Conservation (phyloP, 2,329 filamentous ascomycete genomes). For the Pseudopyrenochaeta lycopersici region DNA sequence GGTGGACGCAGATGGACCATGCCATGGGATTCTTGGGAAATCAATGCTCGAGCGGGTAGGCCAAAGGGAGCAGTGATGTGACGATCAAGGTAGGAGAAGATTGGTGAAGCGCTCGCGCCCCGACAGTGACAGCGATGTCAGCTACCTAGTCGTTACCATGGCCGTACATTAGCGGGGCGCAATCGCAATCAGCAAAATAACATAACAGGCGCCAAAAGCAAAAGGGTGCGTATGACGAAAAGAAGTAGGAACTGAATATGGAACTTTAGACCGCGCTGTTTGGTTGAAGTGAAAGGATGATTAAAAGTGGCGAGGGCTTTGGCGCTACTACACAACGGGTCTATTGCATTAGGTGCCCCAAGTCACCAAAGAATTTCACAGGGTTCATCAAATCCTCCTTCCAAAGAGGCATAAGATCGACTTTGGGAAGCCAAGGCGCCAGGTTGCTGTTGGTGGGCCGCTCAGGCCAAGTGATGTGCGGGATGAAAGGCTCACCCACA, state of each 20-base stretch:
- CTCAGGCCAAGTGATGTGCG: constrained; percentile 51
- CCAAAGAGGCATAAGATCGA: constrained; percentile 26
- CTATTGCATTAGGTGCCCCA: constrained; percentile 34
- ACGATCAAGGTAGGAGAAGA: constrained; percentile 18
- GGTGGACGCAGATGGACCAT: constrained; percentile 46
- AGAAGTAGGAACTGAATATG: constrained; percentile 41
- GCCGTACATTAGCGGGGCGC: constrained; percentile 27
- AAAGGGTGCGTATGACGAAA: constrained; percentile 37
- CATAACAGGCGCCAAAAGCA: constrained; percentile 42
- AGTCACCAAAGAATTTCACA: constrained; percentile 41
- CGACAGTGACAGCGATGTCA: constrained; percentile 34
- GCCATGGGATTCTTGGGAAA: constrained; percentile 41
- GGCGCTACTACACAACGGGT: constrained; percentile 43
- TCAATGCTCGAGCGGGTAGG: constrained; percentile 36
- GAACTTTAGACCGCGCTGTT: constrained; percentile 43
- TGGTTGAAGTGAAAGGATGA: constrained; percentile 46
- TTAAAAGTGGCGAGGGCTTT: constrained; percentile 51
- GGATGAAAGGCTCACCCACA: constrained; percentile 35
- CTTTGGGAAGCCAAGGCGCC: constrained; percentile 21
- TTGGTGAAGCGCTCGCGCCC: constrained; percentile 37
- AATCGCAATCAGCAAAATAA: constrained; percentile 37
- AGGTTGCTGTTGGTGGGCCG: constrained; percentile 40
- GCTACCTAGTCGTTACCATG: constrained; percentile 29
- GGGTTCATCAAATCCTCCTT: constrained; percentile 33
- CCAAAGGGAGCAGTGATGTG: constrained; percentile 32